Conservation (phyloP, 1,139 yeast genomes). For the Zygoascus hellenicus region DNA sequence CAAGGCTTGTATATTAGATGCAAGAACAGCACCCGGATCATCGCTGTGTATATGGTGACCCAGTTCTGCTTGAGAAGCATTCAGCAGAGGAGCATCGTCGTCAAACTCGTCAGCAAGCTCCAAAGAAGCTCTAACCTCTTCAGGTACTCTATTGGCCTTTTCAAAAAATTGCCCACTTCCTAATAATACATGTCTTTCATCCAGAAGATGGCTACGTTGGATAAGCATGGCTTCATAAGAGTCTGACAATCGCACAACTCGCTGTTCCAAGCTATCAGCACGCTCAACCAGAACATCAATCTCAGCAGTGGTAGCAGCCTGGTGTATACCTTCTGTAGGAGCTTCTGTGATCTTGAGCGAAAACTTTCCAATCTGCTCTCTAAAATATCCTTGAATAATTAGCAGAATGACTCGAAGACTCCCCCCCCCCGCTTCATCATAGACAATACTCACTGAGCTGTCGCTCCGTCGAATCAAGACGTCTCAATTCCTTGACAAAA, state of each 20-base stretch:
- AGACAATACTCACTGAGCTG: constrained; percentile 39
- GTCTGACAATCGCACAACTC: constrained; percentile 51
- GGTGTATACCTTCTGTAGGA: constrained; percentile 28
- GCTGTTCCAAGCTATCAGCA: constrained; percentile 57
- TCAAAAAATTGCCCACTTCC: constrained; percentile 68
- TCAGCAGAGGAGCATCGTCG: constrained; percentile 25
- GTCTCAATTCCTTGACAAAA: constrained; percentile 74
- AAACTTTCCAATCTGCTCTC: constrained; percentile 27
- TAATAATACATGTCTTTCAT: constrained; percentile 61
- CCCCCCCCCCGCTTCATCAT: too few relatives aligned
- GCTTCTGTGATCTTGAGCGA: constrained; percentile 23
- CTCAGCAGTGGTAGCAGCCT: constrained; percentile 52
- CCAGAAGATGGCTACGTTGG: constrained; percentile 52
- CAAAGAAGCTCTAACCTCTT: constrained; percentile 21
- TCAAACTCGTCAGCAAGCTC: constrained; percentile 19
- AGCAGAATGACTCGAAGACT: background rate
- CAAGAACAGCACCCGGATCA: constrained; percentile 1
- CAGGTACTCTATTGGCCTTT: constrained; percentile 20
- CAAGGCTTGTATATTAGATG: constrained; percentile 15
- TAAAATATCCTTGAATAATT: constrained; percentile 24
- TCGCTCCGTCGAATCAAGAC: constrained; percentile 56
- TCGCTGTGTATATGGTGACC: constrained; percentile 4
- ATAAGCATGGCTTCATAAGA: constrained; percentile 50
- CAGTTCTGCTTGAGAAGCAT: constrained; percentile 15
- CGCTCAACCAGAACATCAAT: constrained; percentile 71